phyloP scores from a whole-genome alignment of 768 basidiomycete genomes.

The Dendrothele bispora region DNA sequence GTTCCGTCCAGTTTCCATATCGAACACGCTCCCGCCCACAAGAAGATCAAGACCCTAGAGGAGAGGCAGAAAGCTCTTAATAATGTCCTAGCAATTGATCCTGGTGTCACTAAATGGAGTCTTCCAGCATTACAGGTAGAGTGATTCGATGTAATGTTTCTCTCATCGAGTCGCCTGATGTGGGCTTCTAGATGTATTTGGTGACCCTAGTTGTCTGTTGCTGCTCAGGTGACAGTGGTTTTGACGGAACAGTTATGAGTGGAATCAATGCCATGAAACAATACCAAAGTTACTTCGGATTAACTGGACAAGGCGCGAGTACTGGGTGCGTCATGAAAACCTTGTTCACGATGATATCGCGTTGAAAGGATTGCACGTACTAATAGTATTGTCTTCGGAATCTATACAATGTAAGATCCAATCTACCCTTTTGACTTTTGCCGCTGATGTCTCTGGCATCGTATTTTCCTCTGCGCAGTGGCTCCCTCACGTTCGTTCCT shows the following conservation, averaged over 20 bases:
- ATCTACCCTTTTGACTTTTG: constrained; percentile 4
- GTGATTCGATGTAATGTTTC: not conserved
- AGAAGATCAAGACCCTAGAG: constrained; percentile 32
- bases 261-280: constrained; percentile 52
- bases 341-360: not conserved
- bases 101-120: constrained; percentile 37
- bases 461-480: constrained; percentile 21
- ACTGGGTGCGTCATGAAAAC: constrained; percentile 32
- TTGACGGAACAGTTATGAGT: constrained; percentile 58
- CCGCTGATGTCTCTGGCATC: not conserved
- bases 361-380: too few relatives aligned
- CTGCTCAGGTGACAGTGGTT: constrained; percentile 53
- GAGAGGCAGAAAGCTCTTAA: constrained; percentile 40
- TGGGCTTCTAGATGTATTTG: constrained; percentile 38
- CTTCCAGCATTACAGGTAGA: constrained; percentile 37
- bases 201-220: constrained; percentile 46
- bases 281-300: constrained; percentile 46
- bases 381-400: constrained; percentile 50
- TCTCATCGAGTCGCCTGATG: not conserved
- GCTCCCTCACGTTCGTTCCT: constrained; percentile 35
- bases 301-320: constrained; percentile 40
- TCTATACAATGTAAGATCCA: constrained; percentile 44
- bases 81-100: constrained; percentile 40
- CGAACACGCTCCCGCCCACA: too few relatives aligned
- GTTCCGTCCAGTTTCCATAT: too few relatives aligned